A percentile compares a stretch with the other conserved stretches of the same genome.
Evolutionary conservation across 176 grass and related monocot species (phyloP).

Genomic region (Thinopyrum elongatum): DNA sequence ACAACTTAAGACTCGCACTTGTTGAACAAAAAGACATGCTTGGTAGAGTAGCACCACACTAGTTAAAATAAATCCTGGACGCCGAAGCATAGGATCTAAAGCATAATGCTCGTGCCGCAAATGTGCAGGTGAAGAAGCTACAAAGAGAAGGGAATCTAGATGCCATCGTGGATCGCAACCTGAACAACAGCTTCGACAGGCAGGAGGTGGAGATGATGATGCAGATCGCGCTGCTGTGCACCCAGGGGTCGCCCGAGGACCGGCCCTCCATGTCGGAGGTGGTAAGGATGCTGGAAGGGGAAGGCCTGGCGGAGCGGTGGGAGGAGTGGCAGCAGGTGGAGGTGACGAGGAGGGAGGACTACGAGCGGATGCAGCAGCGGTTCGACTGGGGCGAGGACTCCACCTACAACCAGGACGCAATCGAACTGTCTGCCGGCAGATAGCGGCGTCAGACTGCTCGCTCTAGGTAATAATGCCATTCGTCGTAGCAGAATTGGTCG

Average conservation of each 20-base stretch:
- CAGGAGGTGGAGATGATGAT: slow-evolving; percentile 92
- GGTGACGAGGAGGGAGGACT: slow-evolving; percentile 72
- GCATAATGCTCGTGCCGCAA: background rate
- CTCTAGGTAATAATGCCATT: background rate
- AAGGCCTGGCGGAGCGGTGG: slow-evolving; percentile 89
- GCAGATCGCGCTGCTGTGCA: slow-evolving; percentile 89
- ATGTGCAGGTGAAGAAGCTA: slow-evolving; percentile 84
- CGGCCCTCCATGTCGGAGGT: slow-evolving; percentile 92
- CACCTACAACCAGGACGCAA: slow-evolving; percentile 75
- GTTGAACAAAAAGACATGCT: too few species aligned
- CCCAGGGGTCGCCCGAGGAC: slow-evolving; percentile 85
- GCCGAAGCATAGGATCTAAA: too few species aligned
- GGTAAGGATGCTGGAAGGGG: slow-evolving; percentile 94
- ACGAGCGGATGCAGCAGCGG: slow-evolving; percentile 70
- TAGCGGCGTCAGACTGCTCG: background rate
- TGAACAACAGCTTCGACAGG: slow-evolving; percentile 44
- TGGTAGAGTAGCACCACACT: too few species aligned
- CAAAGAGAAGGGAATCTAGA: slow-evolving; percentile 69
- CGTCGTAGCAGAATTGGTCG: background rate
- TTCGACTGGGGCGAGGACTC: slow-evolving; percentile 93
- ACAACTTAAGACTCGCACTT: too few species aligned
- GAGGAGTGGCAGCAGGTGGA: slow-evolving; percentile 97
- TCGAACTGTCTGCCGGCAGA: slow-evolving; percentile 72
- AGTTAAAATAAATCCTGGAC: background rate
- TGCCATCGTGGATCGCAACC: slow-evolving; percentile 76